These are phyloP conservation scores for Umbilicaria muhlenbergii DNA, from an alignment of 495 filamentous ascomycete species.

Conservation along the genomic window DNA sequence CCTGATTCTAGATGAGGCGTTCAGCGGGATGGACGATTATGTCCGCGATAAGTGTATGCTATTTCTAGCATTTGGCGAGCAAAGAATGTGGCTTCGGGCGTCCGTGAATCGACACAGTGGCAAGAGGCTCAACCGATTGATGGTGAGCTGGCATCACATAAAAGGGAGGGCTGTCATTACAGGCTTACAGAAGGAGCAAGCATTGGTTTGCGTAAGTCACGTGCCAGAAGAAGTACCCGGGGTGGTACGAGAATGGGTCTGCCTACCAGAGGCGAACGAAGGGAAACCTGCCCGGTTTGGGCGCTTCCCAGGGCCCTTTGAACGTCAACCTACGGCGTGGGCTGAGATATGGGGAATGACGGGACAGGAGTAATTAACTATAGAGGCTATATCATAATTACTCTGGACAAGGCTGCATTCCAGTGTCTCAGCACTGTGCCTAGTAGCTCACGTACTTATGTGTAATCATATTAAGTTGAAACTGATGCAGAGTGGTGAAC, in stretches of 20 bases:
- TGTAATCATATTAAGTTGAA: too few species aligned
- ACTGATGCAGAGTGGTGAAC: too few species aligned
- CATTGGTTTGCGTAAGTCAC: constrained; percentile 76
- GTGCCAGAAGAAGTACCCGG: constrained; percentile 78
- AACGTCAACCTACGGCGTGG: constrained; percentile 36
- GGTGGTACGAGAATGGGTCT: constrained; percentile 63
- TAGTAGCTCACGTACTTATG: too few species aligned
- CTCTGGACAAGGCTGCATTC: too few species aligned
- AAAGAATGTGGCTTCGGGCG: constrained; percentile 17
- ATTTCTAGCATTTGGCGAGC: constrained; percentile 53
- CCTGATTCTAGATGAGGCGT: constrained; percentile 83
- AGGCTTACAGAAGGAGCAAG: constrained; percentile 46
- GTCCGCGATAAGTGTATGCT: constrained; percentile 72
- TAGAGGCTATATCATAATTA: too few species aligned
- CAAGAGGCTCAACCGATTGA: constrained; percentile 12
- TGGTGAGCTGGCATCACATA: constrained; percentile 16
- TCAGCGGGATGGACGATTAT: constrained; percentile 71
- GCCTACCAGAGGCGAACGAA: constrained; percentile 49
- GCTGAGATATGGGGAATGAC: constrained; percentile 43
- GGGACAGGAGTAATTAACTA: too few species aligned
- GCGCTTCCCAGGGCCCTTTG: constrained; percentile 36
- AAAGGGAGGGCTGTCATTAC: constrained; percentile 14
- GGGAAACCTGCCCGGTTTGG: constrained; percentile 41
- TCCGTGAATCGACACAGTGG: constrained; percentile 2
- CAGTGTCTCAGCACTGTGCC: too few species aligned